A percentile compares a stretch with the other conserved stretches of the same genome.
Evolutionary conservation across 768 basidiomycete species (phyloP).

Genomic region (Leccinum variicolor): DNA sequence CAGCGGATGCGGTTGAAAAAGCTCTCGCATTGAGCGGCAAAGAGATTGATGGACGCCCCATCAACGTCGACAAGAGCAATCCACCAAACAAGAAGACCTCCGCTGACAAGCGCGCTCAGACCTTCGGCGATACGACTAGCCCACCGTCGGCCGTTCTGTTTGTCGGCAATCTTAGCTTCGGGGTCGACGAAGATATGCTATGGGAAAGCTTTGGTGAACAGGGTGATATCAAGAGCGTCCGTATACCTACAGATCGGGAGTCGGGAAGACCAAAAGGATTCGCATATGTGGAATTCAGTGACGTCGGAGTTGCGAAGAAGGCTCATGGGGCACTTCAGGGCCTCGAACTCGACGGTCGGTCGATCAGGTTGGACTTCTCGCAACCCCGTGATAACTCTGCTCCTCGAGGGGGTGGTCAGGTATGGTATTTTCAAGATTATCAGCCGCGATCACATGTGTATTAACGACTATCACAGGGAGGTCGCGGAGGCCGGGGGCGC

Average conservation of each 20-base stretch:
- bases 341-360: constrained; percentile 76
- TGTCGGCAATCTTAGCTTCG: constrained; percentile 86
- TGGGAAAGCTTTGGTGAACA: constrained; percentile 91
- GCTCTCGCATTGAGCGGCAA: constrained; percentile 78
- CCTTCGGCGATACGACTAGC: constrained; percentile 69
- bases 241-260: constrained; percentile 91
- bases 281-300: constrained; percentile 93
- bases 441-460: neutral
- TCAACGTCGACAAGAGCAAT: constrained; percentile 83
- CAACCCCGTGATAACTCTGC: constrained; percentile 65
- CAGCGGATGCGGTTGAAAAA: constrained; percentile 68
- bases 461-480: constrained; percentile 19
- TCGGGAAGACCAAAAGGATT: constrained; percentile 91
- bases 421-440: constrained; percentile 30
- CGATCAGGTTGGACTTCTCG: constrained; percentile 81
- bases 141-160: constrained; percentile 78
- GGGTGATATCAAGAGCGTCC: constrained; percentile 80
- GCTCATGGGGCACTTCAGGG: constrained; percentile 71
- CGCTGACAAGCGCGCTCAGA: constrained; percentile 67
- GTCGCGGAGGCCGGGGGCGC: constrained; percentile 33
- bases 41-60: constrained; percentile 88
- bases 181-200: constrained; percentile 74
- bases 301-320: constrained; percentile 73
- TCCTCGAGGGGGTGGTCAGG: constrained; percentile 41
- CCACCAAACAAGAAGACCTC: constrained; percentile 52